A percentile compares a stretch with the other conserved stretches of the same genome.
These are phyloP conservation scores for Castanospermum australe DNA, from an alignment of 306 rosid genomes.

Conservation along the genomic window DNA sequence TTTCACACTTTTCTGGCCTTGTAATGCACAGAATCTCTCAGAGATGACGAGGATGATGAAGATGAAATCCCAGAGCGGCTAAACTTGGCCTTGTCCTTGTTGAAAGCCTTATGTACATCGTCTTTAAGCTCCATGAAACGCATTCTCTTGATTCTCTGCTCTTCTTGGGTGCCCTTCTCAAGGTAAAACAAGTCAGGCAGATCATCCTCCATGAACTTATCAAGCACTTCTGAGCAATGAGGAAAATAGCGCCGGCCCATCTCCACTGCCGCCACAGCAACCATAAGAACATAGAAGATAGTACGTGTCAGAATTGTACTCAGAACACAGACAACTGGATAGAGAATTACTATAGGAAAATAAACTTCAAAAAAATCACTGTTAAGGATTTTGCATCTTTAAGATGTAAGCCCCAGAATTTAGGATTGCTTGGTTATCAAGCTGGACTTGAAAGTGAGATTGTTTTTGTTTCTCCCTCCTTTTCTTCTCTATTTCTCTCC, in stretches of 20 bases:
- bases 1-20: slow-evolving; percentile 57
- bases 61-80: slow-evolving; percentile 51
- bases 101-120: slow-evolving; percentile 84
- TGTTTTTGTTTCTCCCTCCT: too few relatives aligned
- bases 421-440: too few relatives aligned
- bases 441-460: too few relatives aligned
- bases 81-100: slow-evolving; percentile 71
- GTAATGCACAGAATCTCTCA: slow-evolving; percentile 43
- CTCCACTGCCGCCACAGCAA: slow-evolving; percentile 51
- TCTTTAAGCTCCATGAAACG: slow-evolving; percentile 89
- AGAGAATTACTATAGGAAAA: neutral
- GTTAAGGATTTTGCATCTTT: neutral
- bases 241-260: slow-evolving; percentile 88
- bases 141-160: slow-evolving; percentile 60
- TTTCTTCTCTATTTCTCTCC: too few relatives aligned
- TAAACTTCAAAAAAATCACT: neutral
- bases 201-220: slow-evolving; percentile 79
- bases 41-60: slow-evolving; percentile 59
- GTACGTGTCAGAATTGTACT: neutral
- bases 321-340: neutral
- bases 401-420: neutral
- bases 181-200: slow-evolving; percentile 71
- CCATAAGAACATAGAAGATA: neutral
- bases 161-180: slow-evolving; percentile 72
- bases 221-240: slow-evolving; percentile 90